phyloP scores from a whole-genome alignment of 768 basidiomycete genomes.

The Trichaptum fuscoviolaceum region DNA sequence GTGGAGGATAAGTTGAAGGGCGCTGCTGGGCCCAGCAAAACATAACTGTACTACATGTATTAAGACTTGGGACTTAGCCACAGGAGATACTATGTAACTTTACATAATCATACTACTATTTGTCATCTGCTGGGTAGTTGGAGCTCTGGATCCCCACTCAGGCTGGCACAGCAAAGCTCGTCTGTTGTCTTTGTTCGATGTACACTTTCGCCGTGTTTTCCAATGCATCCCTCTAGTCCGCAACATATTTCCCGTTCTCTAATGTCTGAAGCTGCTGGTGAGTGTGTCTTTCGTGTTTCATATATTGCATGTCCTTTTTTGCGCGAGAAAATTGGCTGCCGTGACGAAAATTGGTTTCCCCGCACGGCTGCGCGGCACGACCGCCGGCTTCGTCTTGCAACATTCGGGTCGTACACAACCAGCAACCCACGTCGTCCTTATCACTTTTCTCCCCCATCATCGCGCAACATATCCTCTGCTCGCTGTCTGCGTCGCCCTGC shows the following conservation, averaged over 20 bases:
- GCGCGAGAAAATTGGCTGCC: not conserved
- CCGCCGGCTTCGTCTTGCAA: not conserved
- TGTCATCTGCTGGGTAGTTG: not conserved
- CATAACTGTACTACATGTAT: not conserved
- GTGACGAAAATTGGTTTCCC: not conserved
- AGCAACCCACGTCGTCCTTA: not conserved
- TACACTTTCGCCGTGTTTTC: not conserved
- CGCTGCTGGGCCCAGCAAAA: constrained; percentile 12
- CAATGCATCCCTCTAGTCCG: not conserved
- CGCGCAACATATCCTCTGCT: not conserved
- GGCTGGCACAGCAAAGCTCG: not conserved
- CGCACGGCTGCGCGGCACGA: constrained; percentile 1
- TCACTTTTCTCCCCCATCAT: constrained; percentile 1
- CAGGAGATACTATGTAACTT: not conserved
- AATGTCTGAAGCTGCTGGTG: not conserved
- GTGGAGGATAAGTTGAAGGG: constrained; percentile 71
- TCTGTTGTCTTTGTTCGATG: not conserved
- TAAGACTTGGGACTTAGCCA: not conserved
- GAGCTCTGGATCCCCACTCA: not conserved
- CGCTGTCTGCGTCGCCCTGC: not conserved
- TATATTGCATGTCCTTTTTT: not conserved
- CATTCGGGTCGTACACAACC: not conserved
- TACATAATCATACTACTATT: not conserved
- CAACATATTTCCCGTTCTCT: not conserved
- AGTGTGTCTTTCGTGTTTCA: not conserved